Evolutionary conservation across 257 asterid species (phyloP).

Genomic region (Echites panduratus): DNA sequence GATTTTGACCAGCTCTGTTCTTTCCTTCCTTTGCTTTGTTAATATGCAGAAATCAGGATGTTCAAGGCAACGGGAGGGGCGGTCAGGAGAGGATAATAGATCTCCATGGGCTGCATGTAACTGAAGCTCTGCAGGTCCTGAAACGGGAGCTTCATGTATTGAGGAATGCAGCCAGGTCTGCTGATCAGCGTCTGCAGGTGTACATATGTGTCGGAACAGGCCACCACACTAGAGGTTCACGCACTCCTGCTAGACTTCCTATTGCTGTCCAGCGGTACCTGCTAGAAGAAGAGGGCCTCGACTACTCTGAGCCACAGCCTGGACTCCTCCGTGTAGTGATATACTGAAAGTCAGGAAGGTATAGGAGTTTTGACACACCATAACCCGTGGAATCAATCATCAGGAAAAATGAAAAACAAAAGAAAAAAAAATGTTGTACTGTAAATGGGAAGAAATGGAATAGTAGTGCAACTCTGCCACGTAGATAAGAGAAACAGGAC

Average conservation of each 20-base stretch:
- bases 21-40: background rate
- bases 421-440: slow-evolving; percentile 30
- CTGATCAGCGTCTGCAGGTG: slow-evolving; percentile 70
- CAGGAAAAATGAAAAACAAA: slow-evolving; percentile 3
- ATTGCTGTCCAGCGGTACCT: slow-evolving; percentile 86
- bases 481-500: slow-evolving; percentile 13
- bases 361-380: slow-evolving; percentile 22
- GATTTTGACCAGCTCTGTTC: background rate
- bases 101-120: slow-evolving; percentile 91
- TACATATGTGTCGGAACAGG: slow-evolving; percentile 97
- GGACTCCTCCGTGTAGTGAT: slow-evolving; percentile 32
- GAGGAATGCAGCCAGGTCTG: slow-evolving; percentile 74
- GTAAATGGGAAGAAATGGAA: slow-evolving; percentile 40
- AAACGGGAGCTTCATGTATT: slow-evolving; percentile 76
- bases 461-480: slow-evolving; percentile 22
- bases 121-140: slow-evolving; percentile 88
- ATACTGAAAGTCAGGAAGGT: slow-evolving; percentile 18
- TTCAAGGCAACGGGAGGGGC: slow-evolving; percentile 53
- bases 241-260: slow-evolving; percentile 87
- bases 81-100: slow-evolving; percentile 77
- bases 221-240: slow-evolving; percentile 87
- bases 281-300: slow-evolving; percentile 87
- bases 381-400: slow-evolving; percentile 16
- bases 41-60: slow-evolving; percentile 58
- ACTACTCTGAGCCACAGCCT: slow-evolving; percentile 86